Conservation (phyloP, 192 early-diverging fungal genomes). For the Phycomyces blakesleeanus region DNA sequence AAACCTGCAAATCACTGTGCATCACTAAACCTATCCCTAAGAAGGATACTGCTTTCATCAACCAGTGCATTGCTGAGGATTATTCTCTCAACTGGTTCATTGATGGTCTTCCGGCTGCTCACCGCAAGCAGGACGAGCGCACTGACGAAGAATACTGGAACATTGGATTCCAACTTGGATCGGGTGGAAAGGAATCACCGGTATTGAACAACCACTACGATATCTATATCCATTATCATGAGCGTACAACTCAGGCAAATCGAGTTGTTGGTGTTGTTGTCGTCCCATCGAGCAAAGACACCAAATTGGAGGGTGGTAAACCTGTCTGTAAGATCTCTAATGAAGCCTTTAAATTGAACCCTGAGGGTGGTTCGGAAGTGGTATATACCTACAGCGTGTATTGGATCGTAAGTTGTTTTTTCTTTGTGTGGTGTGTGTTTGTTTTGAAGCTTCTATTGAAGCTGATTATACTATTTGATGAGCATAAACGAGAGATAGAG, state of each 20-base stretch:
- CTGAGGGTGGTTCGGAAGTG: conserved; percentile 42
- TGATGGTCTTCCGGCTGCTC: conserved; percentile 90
- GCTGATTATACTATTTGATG: no score
- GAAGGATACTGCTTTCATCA: conserved; percentile 81
- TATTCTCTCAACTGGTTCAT: conserved; percentile 85
- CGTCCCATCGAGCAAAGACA: conserved; percentile 62
- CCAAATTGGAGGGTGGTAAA: conserved; percentile 15
- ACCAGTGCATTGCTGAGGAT: conserved; percentile 74
- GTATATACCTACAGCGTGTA: conserved; percentile 64
- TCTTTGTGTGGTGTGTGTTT: neutral
- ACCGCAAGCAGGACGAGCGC: conserved; percentile 50
- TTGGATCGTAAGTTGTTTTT: conserved; percentile 46
- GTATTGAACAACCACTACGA: conserved; percentile 87
- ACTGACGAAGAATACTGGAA: conserved; percentile 53
- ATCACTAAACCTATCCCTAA: conserved; percentile 46
- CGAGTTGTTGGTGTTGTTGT: conserved; percentile 86
- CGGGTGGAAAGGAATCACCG: conserved; percentile 11
- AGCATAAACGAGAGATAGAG: no score
- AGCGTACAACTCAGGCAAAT: conserved; percentile 41
- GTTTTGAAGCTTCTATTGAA: no score
- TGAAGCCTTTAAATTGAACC: conserved; percentile 19
- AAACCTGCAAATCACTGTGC: conserved; percentile 67
- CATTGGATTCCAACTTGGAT: conserved; percentile 82
- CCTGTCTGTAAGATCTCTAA: conserved; percentile 1
- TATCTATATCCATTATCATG: conserved; percentile 80